Conservation (phyloP, 495 filamentous ascomycete genomes). For the Aspergillus hancockii region DNA sequence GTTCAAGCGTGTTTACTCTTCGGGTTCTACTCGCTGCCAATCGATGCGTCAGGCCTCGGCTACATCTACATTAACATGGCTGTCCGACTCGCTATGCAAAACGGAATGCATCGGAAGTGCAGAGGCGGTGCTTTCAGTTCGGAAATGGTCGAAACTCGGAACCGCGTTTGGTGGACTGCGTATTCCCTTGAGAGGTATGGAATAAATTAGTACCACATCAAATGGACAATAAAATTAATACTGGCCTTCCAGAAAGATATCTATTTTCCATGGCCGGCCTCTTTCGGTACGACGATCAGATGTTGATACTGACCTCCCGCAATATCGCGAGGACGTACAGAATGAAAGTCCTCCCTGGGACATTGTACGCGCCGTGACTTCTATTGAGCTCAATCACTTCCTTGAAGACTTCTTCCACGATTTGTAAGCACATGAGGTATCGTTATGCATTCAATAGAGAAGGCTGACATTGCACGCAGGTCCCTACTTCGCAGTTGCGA, state of each 20-base stretch:
- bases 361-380: conserved; percentile 18
- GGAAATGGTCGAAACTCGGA: conserved; percentile 33
- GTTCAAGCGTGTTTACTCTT: conserved; percentile 43
- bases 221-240: neutral
- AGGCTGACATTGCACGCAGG: conserved; percentile 4
- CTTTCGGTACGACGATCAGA: conserved; percentile 32
- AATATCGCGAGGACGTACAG: conserved; percentile 16
- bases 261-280: conserved; percentile 41
- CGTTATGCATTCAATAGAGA: neutral
- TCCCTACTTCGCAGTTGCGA: conserved; percentile 19
- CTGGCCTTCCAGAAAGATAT: conserved; percentile 14
- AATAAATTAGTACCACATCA: neutral
- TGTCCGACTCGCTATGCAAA: conserved; percentile 41
- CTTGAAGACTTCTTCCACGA: conserved; percentile 29
- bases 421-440: conserved; percentile 20
- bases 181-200: conserved; percentile 38
- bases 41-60: conserved; percentile 39
- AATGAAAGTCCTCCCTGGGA: neutral
- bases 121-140: conserved; percentile 24
- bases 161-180: conserved; percentile 43
- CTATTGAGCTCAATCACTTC: conserved; percentile 26
- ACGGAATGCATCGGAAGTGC: conserved; percentile 44
- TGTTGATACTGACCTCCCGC: conserved; percentile 34
- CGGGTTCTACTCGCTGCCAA: conserved; percentile 35
- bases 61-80: conserved; percentile 41